Conservation (phyloP, 805 yeast genomes). For the Barnettozyma siamensis region DNA sequence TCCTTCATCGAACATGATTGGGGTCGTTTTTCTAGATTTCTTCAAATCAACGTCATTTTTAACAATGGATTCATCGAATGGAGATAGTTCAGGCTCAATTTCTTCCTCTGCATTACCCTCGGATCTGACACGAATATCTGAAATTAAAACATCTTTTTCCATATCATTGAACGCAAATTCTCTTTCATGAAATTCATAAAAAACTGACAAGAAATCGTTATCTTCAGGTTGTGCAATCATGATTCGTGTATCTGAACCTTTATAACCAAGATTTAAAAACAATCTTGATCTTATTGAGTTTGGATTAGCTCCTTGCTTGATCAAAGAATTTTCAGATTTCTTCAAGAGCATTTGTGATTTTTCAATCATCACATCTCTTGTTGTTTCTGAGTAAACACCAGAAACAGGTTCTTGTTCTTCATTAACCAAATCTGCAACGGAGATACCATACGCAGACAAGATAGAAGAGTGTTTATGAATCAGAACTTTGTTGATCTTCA, state of each 20-base stretch:
- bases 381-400: conserved; percentile 21
- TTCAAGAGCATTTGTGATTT: conserved; percentile 8
- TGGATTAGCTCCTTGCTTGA: conserved; percentile 22
- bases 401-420: conserved; percentile 24
- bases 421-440: conserved; percentile 32
- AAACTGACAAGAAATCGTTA: conserved; percentile 21
- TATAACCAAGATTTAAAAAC: conserved; percentile 39
- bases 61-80: conserved; percentile 19
- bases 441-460: conserved; percentile 43
- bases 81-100: conserved; percentile 16
- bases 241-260: conserved; percentile 42
- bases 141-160: conserved; percentile 28
- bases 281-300: conserved; percentile 23
- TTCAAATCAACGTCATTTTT: conserved; percentile 19
- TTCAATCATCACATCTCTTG: conserved; percentile 13
- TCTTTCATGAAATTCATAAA: conserved; percentile 29
- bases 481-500: conserved; percentile 36
- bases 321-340: conserved; percentile 11
- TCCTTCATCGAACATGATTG: conserved; percentile 28
- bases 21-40: conserved; percentile 31
- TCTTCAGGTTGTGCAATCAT: conserved; percentile 25
- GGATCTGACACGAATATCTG: conserved; percentile 31
- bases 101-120: conserved; percentile 24
- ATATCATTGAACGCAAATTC: conserved; percentile 34
- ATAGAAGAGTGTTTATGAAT: conserved; percentile 44